Base-by-base conservation (phyloP, 2,329 filamentous ascomycete genomes). In the Xylaria sp. region DNA sequence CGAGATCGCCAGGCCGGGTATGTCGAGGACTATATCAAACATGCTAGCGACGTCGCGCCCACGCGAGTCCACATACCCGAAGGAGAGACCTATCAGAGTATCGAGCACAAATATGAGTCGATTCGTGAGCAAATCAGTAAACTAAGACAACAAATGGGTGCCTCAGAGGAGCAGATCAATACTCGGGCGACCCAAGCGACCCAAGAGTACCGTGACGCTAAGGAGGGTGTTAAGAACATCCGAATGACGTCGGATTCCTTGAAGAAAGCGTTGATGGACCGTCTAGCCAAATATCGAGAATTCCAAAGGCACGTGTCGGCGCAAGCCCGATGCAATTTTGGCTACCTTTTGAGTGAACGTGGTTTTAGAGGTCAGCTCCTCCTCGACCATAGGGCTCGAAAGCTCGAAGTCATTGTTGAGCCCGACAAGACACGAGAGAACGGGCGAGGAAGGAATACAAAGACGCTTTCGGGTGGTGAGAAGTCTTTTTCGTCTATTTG, bases 401-500 rank as follows among this genome's bases (percentile, higher is more conserved):
- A 87, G 65, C 87, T 99, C 44, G 90, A 94, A 71, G 87, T 99
- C 67, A 87, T 92, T 71, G 92, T 95, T 69, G 88, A 91, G 77
- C 89, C 89, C 0, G 89, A 91, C 69, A 85, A 89, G 76, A 96
- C 92, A 25, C 90, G 87, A 73, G 88, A 86, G 73, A 90, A 87
- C 69, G 88, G 87, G 25, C 85, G 87, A 3, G 94, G 93, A 2
- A 89, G 95, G 59, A 92, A 92, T 76, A 95, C 96, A 27, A 97
- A 93, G 81, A 98, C 95, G 0, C 84, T 99, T 1, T 98, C 94
- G 9, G 96, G 96, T 62, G 96, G 96, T 35, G 96, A 99, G 79
- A 99, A 99, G 80, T 98, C 95, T 0, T 99, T 98, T 79, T 97
- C 94, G 3, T 97, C 95, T 3, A 97, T 98, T 68, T 99, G 96